Evolutionary conservation across 345 rosid species (phyloP), one percentile per base, ranked within the genome.

Genomic region (Lumnitzera racemosa): DNA sequence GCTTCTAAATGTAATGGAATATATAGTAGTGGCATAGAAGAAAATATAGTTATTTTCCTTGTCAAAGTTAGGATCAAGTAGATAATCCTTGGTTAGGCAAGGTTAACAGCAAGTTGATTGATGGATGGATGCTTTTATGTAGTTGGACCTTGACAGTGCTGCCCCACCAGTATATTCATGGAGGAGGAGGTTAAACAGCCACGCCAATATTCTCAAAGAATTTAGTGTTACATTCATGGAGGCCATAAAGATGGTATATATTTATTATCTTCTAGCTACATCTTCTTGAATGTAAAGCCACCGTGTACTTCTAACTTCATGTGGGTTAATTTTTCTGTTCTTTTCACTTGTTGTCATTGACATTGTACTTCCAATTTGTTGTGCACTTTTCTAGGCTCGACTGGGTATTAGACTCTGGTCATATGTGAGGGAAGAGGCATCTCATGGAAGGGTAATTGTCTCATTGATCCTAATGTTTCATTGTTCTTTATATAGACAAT

Each of bases 121-220:
- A 13, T 41, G 24, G 10, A 17, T 47, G 13, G 11, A 1, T 36
- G 6, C 53, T 66, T 17, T 23, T 62, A 14, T 81, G 66, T 73
- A 92, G 98, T 72, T 89, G 20, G 97, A 87, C 76, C 80, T 81
- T 65, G 98, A 92, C 77, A 81, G 96, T 74, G 89, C 98, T 67
- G 90, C 87, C 20, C 98, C 98, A 5, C 98, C 98, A 15, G 76
- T 80, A 68, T 88, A 89, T 10, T 96, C 98, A 49, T 92, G 97
- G 98, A 88, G 98, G 78, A 87, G 98, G 79, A 87, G 83, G 66
- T 75, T 92, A 66, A 86, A 92, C 71, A 85, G 98, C 55, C 96
- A 92, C 74, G 98, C 98, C 2, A 92, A 89, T 80, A 72, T 84
- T 66, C 83, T 92, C 12, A 89, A 89, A 75, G 98, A 92, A 71